phyloP scores from a whole-genome alignment of 768 basidiomycete genomes.

The Daedaleopsis nitida region DNA sequence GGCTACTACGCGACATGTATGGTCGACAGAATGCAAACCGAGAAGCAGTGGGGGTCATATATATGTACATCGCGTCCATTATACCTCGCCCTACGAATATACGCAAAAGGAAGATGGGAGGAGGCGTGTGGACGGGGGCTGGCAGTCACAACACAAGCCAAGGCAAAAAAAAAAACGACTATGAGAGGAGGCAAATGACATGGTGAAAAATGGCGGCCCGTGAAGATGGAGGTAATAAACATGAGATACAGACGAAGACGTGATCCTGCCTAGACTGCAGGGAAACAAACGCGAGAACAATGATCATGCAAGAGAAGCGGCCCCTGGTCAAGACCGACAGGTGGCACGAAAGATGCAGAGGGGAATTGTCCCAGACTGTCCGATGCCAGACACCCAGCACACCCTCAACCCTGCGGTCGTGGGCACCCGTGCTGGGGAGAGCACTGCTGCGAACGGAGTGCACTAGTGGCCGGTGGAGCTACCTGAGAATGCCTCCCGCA shows the following conservation, averaged over 20 bases:
- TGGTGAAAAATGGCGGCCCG: background rate
- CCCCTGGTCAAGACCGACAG: background rate
- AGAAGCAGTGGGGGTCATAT: background rate
- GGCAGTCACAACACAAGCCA: background rate
- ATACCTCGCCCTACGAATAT: conserved; percentile 23
- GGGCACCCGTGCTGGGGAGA: background rate
- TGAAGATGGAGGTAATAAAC: conserved; percentile 14
- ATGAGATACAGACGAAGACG: conserved; percentile 16
- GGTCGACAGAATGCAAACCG: background rate
- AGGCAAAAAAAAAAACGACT: background rate
- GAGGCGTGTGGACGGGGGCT: background rate
- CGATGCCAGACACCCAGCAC: conserved; percentile 14
- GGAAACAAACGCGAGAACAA: conserved; percentile 2
- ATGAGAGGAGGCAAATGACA: background rate
- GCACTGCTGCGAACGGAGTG: background rate
- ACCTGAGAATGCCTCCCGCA: conserved; percentile 78
- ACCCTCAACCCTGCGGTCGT: background rate
- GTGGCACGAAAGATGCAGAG: background rate
- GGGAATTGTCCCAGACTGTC: conserved; percentile 16
- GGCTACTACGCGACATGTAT: background rate
- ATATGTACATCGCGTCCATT: conserved; percentile 28
- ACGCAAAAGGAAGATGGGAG: conserved; percentile 1
- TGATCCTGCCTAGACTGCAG: background rate
- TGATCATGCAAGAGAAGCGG: conserved; percentile 8
- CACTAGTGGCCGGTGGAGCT: conserved; percentile 49